Percentiles rank a stretch among this genome's conserved stretches.
These are phyloP conservation scores for Thuidium tamariscinum DNA, from an alignment of 225 moss, liverwort and hornwort species.

Conservation along the genomic window DNA sequence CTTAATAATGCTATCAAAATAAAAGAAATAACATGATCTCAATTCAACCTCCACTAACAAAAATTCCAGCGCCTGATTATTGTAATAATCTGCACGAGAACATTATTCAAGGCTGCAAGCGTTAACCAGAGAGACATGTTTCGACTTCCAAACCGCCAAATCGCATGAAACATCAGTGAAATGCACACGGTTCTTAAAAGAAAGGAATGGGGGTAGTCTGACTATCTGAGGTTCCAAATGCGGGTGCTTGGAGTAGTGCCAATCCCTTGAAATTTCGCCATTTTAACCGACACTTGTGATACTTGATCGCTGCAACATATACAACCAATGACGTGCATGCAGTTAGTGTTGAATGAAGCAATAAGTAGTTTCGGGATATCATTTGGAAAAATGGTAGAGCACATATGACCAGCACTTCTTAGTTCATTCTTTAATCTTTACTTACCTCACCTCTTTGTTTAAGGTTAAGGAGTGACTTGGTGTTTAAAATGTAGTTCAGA, in stretches of 20 bases:
- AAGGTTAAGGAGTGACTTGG: background rate
- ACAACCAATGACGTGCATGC: too few species aligned
- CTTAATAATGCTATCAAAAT: background rate
- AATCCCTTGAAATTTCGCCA: background rate
- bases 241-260: background rate
- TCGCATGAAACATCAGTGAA: background rate
- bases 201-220: background rate
- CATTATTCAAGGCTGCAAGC: background rate
- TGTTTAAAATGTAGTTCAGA: background rate
- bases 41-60: too few species aligned
- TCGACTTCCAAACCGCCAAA: background rate
- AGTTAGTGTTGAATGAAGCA: background rate
- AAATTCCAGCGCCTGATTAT: too few species aligned
- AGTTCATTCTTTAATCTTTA: background rate
- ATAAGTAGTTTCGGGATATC: too few species aligned
- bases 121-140: background rate
- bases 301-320: background rate
- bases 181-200: background rate
- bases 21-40: background rate
- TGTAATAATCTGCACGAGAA: background rate
- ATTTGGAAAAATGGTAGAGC: background rate
- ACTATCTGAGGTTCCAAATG: background rate
- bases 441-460: background rate
- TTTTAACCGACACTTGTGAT: background rate
- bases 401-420: background rate